phyloP scores from a whole-genome alignment of 2,329 filamentous ascomycete genomes.

The Colletotrichum tabaci region DNA sequence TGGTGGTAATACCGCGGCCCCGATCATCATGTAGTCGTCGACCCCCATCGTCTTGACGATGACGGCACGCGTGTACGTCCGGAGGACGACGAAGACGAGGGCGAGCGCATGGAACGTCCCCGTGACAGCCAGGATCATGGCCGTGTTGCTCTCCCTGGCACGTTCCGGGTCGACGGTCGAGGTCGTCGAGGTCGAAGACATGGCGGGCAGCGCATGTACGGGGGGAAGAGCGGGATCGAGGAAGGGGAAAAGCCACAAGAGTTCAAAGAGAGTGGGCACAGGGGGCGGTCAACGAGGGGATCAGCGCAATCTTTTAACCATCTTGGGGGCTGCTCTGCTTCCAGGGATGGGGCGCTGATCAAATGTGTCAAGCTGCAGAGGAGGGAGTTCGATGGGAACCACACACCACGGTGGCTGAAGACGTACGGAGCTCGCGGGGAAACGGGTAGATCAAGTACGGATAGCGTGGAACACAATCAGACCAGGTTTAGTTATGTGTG shows the following conservation, averaged over 20 bases:
- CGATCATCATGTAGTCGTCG: constrained; percentile 50
- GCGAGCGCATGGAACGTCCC: constrained; percentile 46
- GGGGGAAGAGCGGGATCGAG: not conserved
- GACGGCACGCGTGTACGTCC: constrained; percentile 44
- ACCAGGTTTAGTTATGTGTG: not conserved
- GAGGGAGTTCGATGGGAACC: not conserved
- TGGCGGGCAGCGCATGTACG: constrained; percentile 9
- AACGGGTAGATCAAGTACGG: not conserved
- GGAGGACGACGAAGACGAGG: constrained; percentile 39
- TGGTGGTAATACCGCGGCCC: constrained; percentile 45
- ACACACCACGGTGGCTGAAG: constrained; percentile 4
- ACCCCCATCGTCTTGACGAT: constrained; percentile 46
- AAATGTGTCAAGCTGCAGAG: not conserved
- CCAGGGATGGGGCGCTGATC: not conserved
- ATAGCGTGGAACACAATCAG: too few species aligned
- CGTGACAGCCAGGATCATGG: constrained; percentile 45
- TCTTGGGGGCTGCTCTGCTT: not conserved
- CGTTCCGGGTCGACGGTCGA: constrained; percentile 39
- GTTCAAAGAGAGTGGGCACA: constrained; percentile 6
- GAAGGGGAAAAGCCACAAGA: not conserved
- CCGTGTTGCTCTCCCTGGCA: constrained; percentile 48
- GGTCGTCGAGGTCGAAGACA: constrained; percentile 17
- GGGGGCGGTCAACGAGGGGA: not conserved
- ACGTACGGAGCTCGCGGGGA: not conserved
- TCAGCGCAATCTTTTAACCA: constrained; percentile 27